phyloP scores from a whole-genome alignment of 148 eudicot species.

The Vaccinium corymbosum region DNA sequence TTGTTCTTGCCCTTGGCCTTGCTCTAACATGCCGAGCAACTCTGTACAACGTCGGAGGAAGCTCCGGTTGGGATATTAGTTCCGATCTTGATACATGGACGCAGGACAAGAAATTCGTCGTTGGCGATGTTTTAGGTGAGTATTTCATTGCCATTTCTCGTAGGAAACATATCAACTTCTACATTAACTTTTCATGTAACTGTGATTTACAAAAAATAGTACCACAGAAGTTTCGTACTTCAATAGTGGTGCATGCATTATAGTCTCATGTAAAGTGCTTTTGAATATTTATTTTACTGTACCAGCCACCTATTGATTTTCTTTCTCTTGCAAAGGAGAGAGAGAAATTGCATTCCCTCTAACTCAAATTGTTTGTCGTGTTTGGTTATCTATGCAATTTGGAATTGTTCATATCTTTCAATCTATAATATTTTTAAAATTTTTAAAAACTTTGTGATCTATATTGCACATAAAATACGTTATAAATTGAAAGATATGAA shows the following conservation, averaged over 20 bases:
- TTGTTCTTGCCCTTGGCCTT: conserved; percentile 26
- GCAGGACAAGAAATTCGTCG: conserved; percentile 48
- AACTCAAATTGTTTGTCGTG: no score
- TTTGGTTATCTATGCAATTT: no score
- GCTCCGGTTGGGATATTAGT: conserved; percentile 88
- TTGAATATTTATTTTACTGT: not conserved
- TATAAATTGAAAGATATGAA: no score
- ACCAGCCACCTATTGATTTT: no score
- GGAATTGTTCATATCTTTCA: no score
- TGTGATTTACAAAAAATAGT: not conserved
- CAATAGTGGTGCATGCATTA: not conserved
- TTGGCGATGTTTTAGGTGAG: conserved; percentile 83
- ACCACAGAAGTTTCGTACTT: not conserved
- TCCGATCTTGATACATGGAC: conserved; percentile 71
- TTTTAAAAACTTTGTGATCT: no score
- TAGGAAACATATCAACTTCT: no score
- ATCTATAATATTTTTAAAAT: no score
- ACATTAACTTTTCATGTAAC: not conserved
- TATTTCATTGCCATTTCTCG: not conserved
- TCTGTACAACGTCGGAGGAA: conserved; percentile 67
- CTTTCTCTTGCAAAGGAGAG: no score
- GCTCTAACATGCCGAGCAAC: conserved; percentile 46
- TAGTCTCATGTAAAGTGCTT: not conserved
- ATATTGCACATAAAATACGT: no score
- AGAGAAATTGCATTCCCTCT: no score